These are phyloP conservation scores for Colletotrichum graminicola DNA, from an alignment of 2,329 filamentous ascomycete species.

Conservation along the genomic window DNA sequence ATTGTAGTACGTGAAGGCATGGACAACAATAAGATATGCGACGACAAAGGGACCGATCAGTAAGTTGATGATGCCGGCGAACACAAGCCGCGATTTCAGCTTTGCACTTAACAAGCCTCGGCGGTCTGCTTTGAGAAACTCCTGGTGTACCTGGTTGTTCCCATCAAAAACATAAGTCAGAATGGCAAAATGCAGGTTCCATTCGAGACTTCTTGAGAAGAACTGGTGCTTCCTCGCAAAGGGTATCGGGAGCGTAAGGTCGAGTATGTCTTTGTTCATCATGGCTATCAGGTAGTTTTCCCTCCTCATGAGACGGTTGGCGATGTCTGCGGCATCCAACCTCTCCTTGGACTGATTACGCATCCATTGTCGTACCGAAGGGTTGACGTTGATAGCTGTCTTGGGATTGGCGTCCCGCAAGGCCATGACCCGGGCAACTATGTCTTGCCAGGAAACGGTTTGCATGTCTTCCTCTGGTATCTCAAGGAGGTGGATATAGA, in stretches of 20 bases:
- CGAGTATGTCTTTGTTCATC: slow-evolving; percentile 95
- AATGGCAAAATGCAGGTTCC: slow-evolving; percentile 91
- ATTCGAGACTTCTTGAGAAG: slow-evolving; percentile 90
- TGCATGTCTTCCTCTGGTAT: slow-evolving; percentile 90
- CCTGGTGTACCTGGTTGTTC: slow-evolving; percentile 85
- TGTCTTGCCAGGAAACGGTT: slow-evolving; percentile 92
- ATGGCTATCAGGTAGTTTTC: slow-evolving; percentile 98
- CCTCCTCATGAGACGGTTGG: slow-evolving; percentile 94
- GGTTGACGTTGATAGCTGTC: slow-evolving; percentile 71
- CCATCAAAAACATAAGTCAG: slow-evolving; percentile 95
- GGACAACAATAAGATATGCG: slow-evolving; percentile 87
- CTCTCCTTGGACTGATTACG: slow-evolving; percentile 92
- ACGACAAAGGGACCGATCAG: slow-evolving; percentile 88
- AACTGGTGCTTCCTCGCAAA: slow-evolving; percentile 83
- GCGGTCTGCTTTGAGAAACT: slow-evolving; percentile 87
- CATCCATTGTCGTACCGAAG: slow-evolving; percentile 67
- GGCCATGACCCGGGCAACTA: slow-evolving; percentile 87
- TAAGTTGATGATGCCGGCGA: slow-evolving; percentile 88
- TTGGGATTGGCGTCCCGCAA: slow-evolving; percentile 88
- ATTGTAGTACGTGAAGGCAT: slow-evolving; percentile 96
- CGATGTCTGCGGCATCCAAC: slow-evolving; percentile 96
- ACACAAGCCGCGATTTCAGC: slow-evolving; percentile 81
- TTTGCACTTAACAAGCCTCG: slow-evolving; percentile 83
- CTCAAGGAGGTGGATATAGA: slow-evolving; percentile 84
- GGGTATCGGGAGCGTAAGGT: slow-evolving; percentile 87